Evolutionary conservation across 2,329 filamentous ascomycete genomes (phyloP).

Genomic region (Aspergillus quadricinctus): DNA sequence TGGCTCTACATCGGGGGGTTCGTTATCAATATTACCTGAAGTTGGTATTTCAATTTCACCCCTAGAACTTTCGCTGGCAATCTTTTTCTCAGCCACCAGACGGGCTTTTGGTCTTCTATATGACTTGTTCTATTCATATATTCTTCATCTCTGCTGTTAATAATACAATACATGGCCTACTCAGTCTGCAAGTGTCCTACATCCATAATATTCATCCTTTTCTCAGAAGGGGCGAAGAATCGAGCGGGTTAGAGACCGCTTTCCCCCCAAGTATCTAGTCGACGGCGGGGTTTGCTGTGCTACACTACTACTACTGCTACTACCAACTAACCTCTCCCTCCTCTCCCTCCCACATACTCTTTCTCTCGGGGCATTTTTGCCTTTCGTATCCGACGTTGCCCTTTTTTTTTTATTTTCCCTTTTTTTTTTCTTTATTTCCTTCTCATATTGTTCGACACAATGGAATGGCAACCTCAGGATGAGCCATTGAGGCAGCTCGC

Average conservation of each 20-base stretch:
- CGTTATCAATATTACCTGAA: not conserved
- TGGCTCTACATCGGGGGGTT: not conserved
- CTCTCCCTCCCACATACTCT: not conserved
- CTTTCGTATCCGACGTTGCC: not conserved
- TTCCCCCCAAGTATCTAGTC: not conserved
- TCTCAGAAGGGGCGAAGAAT: not conserved
- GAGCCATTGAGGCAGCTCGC: conserved; percentile 87
- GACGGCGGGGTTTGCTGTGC: not conserved
- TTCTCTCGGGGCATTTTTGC: not conserved
- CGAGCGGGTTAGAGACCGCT: not conserved
- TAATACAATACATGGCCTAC: not conserved
- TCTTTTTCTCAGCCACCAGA: not conserved
- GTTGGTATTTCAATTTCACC: not conserved
- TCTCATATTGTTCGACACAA: conserved; percentile 35
- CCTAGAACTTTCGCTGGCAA: not conserved
- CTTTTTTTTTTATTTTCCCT: not conserved
- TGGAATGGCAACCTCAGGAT: conserved; percentile 89
- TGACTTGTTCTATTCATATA: not conserved
- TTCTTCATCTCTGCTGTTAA: not conserved
- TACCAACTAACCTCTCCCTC: not conserved
- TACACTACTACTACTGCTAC: not conserved
- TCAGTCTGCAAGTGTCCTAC: not conserved
- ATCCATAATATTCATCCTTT: not conserved
- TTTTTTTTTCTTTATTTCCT: not conserved
- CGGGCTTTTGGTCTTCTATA: not conserved